A percentile compares a stretch with the other conserved stretches of the same genome.
These are phyloP conservation scores for Fusarium devonianum DNA, from an alignment of 2,329 filamentous ascomycete genomes.

Conservation along the genomic window DNA sequence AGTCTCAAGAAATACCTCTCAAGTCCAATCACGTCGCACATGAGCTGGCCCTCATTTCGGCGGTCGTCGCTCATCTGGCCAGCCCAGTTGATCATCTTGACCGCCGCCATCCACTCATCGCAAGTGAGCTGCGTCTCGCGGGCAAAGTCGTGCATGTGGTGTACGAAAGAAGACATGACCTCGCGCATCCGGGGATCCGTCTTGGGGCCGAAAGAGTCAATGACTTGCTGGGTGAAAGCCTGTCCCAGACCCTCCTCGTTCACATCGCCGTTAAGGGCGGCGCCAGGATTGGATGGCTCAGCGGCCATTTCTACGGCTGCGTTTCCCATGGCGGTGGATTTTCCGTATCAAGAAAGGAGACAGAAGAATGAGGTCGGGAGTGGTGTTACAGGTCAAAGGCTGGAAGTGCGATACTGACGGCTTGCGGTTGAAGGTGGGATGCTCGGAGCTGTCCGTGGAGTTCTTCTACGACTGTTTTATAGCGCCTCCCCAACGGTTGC, in stretches of 20 bases:
- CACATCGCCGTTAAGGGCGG: slow-evolving; percentile 45
- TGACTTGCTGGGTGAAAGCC: slow-evolving; percentile 75
- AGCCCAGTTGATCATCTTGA: slow-evolving; percentile 64
- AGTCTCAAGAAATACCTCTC: slow-evolving; percentile 65
- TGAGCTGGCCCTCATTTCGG: slow-evolving; percentile 76
- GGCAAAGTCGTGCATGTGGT: slow-evolving; percentile 82
- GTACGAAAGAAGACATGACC: slow-evolving; percentile 72
- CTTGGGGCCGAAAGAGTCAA: slow-evolving; percentile 76
- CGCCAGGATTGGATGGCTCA: slow-evolving; percentile 55
- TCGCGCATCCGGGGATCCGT: slow-evolving; percentile 72
- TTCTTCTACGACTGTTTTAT: slow-evolving; percentile 10
- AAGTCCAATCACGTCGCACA: slow-evolving; percentile 76
- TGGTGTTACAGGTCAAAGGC: neutral
- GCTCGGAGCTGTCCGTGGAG: slow-evolving; percentile 9
- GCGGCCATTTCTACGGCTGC: neutral
- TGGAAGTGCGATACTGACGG: neutral
- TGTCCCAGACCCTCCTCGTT: slow-evolving; percentile 44
- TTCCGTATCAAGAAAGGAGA: too few species aligned
- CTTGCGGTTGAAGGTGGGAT: neutral
- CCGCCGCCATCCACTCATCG: slow-evolving; percentile 80
- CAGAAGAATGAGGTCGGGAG: neutral
- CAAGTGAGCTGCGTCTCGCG: slow-evolving; percentile 80
- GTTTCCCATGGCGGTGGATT: slow-evolving; percentile 46
- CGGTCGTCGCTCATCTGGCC: slow-evolving; percentile 73
- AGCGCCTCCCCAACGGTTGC: too few species aligned